phyloP scores from a whole-genome alignment of 495 filamentous ascomycete species.

The Chaetomium fimeti region DNA sequence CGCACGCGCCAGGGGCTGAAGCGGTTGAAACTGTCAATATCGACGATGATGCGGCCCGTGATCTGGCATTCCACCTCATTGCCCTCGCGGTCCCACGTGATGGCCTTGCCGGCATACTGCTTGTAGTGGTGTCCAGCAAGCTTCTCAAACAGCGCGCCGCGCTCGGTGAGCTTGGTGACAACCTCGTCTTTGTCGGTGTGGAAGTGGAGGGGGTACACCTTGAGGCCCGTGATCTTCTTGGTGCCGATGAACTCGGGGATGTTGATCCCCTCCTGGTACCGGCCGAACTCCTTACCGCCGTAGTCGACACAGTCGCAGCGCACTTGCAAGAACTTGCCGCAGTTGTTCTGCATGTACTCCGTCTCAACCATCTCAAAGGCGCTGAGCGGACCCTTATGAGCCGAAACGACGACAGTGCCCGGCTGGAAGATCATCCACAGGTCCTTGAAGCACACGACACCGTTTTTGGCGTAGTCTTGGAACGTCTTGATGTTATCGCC shows the following conservation, averaged over 20 bases:
- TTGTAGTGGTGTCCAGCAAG: constrained; percentile 64
- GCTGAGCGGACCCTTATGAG: constrained; percentile 33
- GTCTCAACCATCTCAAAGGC: constrained; percentile 37
- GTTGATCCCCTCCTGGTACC: constrained; percentile 39
- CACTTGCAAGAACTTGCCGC: constrained; percentile 46
- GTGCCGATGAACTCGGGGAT: constrained; percentile 58
- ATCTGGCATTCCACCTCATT: constrained; percentile 37
- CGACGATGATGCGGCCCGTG: constrained; percentile 36
- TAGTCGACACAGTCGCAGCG: constrained; percentile 55
- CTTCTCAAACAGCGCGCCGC: constrained; percentile 52
- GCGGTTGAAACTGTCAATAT: constrained; percentile 41
- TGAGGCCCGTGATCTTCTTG: constrained; percentile 53
- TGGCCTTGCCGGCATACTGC: constrained; percentile 46
- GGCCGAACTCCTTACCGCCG: constrained; percentile 60
- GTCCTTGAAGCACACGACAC: constrained; percentile 59
- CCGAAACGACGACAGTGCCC: constrained; percentile 35
- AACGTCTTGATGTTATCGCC: constrained; percentile 54
- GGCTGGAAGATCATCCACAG: constrained; percentile 50
- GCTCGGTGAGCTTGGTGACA: constrained; percentile 40
- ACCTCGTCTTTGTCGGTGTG: constrained; percentile 50
- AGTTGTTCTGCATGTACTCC: constrained; percentile 34
- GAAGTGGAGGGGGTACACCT: constrained; percentile 57
- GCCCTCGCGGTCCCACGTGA: constrained; percentile 38
- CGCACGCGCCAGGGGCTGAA: constrained; percentile 33
- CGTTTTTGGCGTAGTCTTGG: constrained; percentile 56